phyloP scores from a whole-genome alignment of 202 grass and related monocot genomes.

The Panicum virgatum region DNA sequence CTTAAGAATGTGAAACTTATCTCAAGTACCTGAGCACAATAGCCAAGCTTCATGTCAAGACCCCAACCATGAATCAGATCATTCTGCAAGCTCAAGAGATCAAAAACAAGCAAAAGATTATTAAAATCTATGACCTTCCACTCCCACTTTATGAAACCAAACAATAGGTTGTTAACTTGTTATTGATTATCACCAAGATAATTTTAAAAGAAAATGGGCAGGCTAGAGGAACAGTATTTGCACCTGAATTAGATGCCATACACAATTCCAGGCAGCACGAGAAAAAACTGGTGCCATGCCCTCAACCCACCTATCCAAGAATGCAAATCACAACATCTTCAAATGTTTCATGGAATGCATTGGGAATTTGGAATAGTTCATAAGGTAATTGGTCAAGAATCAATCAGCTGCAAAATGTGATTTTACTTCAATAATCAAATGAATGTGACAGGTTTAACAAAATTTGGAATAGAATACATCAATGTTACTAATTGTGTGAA shows the following conservation, averaged over 20 bases:
- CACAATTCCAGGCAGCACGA: slow-evolving; percentile 86
- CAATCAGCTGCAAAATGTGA: neutral
- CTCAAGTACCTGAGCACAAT: slow-evolving; percentile 87
- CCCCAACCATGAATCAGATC: slow-evolving; percentile 99
- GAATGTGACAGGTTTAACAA: neutral
- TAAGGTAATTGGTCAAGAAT: slow-evolving; percentile 15
- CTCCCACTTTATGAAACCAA: neutral
- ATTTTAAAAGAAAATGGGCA: neutral
- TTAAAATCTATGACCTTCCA: neutral
- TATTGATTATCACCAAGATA: slow-evolving; percentile 2
- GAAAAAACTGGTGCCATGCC: slow-evolving; percentile 99
- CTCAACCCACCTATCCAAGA: slow-evolving; percentile 84
- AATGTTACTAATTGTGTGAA: neutral
- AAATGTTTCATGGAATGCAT: neutral
- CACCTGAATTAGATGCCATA: slow-evolving; percentile 99
- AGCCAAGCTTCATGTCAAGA: slow-evolving; percentile 97
- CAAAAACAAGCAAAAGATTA: neutral
- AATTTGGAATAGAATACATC: neutral
- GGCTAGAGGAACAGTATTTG: neutral
- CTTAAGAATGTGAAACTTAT: slow-evolving; percentile 21
- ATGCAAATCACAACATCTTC: too few species aligned
- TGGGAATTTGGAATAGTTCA: slow-evolving; percentile 7
- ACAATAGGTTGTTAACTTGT: neutral
- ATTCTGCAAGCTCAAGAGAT: slow-evolving; percentile 53
- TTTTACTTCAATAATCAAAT: slow-evolving; percentile 5